phyloP scores from a whole-genome alignment of 306 rosid species.

The Cyclanthera cordifolia region DNA sequence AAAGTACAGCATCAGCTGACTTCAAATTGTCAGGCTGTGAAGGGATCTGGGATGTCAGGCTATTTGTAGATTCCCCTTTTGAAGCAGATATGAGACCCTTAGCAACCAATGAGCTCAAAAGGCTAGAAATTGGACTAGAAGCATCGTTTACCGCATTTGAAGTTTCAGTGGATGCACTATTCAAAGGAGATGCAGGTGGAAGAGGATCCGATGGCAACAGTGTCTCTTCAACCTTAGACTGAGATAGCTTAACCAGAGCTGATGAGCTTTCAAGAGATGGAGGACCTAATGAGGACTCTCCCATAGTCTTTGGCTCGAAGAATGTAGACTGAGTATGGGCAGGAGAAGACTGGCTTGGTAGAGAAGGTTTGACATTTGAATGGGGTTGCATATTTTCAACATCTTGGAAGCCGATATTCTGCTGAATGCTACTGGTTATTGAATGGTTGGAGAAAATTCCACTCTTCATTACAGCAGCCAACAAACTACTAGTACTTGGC shows the following conservation, averaged over 20 bases:
- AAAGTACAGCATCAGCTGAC: slow-evolving; percentile 20
- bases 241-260: slow-evolving; percentile 20
- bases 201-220: slow-evolving; percentile 26
- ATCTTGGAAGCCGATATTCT: slow-evolving; percentile 25
- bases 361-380: slow-evolving; percentile 28
- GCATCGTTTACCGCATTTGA: slow-evolving; percentile 26
- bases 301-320: slow-evolving; percentile 23
- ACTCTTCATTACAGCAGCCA: slow-evolving; percentile 65
- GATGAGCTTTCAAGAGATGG: slow-evolving; percentile 33
- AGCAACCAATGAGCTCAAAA: slow-evolving; percentile 75
- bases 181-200: slow-evolving; percentile 31
- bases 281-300: slow-evolving; percentile 36
- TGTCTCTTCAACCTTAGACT: slow-evolving; percentile 33
- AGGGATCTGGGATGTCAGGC: slow-evolving; percentile 25
- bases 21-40: slow-evolving; percentile 29
- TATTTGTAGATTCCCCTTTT: slow-evolving; percentile 30
- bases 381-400: slow-evolving; percentile 33
- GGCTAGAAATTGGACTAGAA: slow-evolving; percentile 58
- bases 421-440: slow-evolving; percentile 29
- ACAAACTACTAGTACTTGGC: slow-evolving; percentile 47
- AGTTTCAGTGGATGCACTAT: slow-evolving; percentile 33
- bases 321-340: slow-evolving; percentile 22
- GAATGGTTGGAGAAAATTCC: slow-evolving; percentile 49
- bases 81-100: slow-evolving; percentile 74
- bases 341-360: slow-evolving; percentile 28